phyloP scores from a whole-genome alignment of 2,329 filamentous ascomycete genomes.

The Microdochium trichocladiopsis region DNA sequence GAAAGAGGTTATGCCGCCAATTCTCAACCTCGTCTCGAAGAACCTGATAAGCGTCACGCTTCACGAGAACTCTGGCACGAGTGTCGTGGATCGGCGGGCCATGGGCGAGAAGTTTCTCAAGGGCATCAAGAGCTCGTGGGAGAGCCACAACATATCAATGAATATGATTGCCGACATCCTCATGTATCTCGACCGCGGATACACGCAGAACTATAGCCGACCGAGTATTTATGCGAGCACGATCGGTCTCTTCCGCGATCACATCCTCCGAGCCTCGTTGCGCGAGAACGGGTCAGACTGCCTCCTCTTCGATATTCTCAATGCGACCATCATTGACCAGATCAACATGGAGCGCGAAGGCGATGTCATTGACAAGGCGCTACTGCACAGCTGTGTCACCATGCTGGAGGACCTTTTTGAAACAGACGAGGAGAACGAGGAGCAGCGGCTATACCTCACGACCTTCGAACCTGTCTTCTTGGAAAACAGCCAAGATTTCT shows the following conservation, averaged over 20 bases:
- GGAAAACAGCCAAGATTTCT: conserved; percentile 63
- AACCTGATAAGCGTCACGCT: conserved; percentile 57
- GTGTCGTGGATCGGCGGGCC: conserved; percentile 70
- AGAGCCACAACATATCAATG: conserved; percentile 87
- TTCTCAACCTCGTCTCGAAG: conserved; percentile 64
- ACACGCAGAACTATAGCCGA: conserved; percentile 60
- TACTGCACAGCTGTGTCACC: conserved; percentile 75
- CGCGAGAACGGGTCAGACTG: conserved; percentile 32
- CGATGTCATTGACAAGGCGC: conserved; percentile 75
- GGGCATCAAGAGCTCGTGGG: conserved; percentile 71
- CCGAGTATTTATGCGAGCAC: conserved; percentile 78
- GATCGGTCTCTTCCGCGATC: conserved; percentile 82
- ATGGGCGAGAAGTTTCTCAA: conserved; percentile 79
- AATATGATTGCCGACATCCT: conserved; percentile 94
- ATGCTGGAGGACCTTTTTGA: conserved; percentile 91
- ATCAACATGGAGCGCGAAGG: conserved; percentile 89
- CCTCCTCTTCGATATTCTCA: conserved; percentile 67
- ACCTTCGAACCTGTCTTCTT: conserved; percentile 78
- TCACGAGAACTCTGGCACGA: conserved; percentile 47
- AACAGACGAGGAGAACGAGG: conserved; percentile 67
- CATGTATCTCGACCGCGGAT: conserved; percentile 94
- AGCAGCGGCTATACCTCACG: conserved; percentile 75
- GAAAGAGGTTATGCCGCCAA: conserved; percentile 62
- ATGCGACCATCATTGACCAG: conserved; percentile 79
- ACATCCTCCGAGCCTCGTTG: conserved; percentile 63